phyloP scores from a whole-genome alignment of 106 monocot species.

The Platanthera guangdongensis region DNA sequence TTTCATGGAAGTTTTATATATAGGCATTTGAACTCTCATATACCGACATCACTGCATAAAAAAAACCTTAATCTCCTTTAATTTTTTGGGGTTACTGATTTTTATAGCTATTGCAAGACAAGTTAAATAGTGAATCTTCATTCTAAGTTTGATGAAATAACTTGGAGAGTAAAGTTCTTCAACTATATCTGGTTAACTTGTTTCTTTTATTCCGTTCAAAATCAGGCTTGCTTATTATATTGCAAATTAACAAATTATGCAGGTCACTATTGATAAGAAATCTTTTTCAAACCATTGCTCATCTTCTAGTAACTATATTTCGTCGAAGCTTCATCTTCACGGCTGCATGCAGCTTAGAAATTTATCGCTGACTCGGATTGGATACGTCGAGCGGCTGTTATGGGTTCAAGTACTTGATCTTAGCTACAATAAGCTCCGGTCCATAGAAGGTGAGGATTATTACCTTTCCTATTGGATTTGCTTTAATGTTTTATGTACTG shows the following conservation, averaged over 20 bases:
- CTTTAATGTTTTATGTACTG: too few species aligned
- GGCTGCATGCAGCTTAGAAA: slow-evolving; percentile 29
- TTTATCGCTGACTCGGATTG: slow-evolving; percentile 68
- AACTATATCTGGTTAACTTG: too few species aligned
- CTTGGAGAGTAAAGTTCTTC: too few species aligned
- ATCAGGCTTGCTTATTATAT: not conserved
- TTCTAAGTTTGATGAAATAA: too few species aligned
- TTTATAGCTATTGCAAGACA: too few species aligned
- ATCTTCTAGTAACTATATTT: slow-evolving; percentile 8
- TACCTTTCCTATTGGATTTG: not conserved
- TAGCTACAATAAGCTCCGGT: slow-evolving; percentile 74
- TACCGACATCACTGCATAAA: too few species aligned
- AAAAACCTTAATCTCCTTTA: too few species aligned
- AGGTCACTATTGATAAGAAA: slow-evolving; percentile 53
- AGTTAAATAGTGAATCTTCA: too few species aligned
- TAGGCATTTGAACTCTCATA: too few species aligned
- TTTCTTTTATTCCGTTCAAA: not conserved
- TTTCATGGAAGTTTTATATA: too few species aligned
- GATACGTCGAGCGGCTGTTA: slow-evolving; percentile 54
- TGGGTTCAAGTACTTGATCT: slow-evolving; percentile 92
- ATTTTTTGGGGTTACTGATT: too few species aligned
- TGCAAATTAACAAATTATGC: slow-evolving; percentile 16
- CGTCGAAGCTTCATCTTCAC: slow-evolving; percentile 10
- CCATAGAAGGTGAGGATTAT: slow-evolving; percentile 50
- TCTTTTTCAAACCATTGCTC: slow-evolving; percentile 31